Evolutionary conservation across 2,329 filamentous ascomycete species (phyloP), one percentile per base, ranked within the genome.

Genomic region (Fusarium sp.): DNA sequence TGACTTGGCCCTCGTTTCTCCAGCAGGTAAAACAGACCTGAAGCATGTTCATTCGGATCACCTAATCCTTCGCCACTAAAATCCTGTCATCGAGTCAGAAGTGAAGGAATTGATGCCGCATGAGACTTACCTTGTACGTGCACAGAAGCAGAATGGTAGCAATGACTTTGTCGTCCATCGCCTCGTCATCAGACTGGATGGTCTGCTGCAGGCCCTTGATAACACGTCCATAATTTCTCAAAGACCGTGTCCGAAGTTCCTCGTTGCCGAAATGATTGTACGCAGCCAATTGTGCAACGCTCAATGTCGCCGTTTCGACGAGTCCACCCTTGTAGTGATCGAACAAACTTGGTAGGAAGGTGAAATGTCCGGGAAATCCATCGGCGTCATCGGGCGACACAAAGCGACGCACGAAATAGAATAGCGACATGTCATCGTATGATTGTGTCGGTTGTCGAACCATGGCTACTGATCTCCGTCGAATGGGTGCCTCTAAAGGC

Each of bases 321-420:
- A 81, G 42, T 1, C 80, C 79, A 53, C 69, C 50, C 16, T 75
- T 69, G 60, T 75, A 31, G 8, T 75, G 63, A 44, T 81, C 65
- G 47, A 77, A 80, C 9, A 82, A 65, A 26, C 61, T 56, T 4
- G 79, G 79, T 7, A 82, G 76, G 51, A 81, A 81, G 61, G 70
- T 80, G 28, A 82, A 68, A 31, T 82, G 80, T 0, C 80, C 80
- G 0, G 80, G 79, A 14, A 80, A 78, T 3, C 78, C 77, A 31
- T 81, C 79, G 3, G 58, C 56, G 16, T 71, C 74, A 18, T 78
- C 67, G 0, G 79, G 80, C 7, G 80, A 78, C 3, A 80, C 78
- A 48, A 81, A 81, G 16, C 80, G 80, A 35, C 69, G 74, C 31
- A 81, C 65, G n/a, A 82, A 82, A 59, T 82, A 82, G 41, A 65